Evolutionary conservation across 1,139 yeast species (phyloP), one percentile per base, ranked within the genome.

Genomic region (Debaryomyces psychrophilus): DNA sequence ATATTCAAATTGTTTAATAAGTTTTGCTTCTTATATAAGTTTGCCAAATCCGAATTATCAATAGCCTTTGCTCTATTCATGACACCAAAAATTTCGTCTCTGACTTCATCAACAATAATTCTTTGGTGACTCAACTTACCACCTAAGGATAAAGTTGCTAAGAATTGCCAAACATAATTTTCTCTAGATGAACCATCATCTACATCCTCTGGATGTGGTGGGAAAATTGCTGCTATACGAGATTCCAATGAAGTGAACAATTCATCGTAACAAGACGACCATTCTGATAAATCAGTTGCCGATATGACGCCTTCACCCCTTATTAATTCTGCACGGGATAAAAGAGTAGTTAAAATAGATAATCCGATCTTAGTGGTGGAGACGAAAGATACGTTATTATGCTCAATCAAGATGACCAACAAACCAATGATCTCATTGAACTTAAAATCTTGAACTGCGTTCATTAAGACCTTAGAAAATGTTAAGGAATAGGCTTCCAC

Each of bases 61-160:
- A 86, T 73, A 28, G 82, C 82, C 72, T 88, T 90, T 15, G 97
- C 95, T 55, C 85, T 80, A 51, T 77, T 81, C 82, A 92, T 89
- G 12, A 90, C 88, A 31, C 95, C 95, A 61, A 93, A 92, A 52
- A 93, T 92, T 67, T 89, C 92, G 61, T 89, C 95, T 68, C 98
- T 82, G 18, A 90, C 93, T 64, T 92, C 97, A 65, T 90, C 98
- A 43, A 93, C 96, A 58, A 93, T 87, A 52, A 90, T 83, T 70
- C 97, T 83, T 76, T 93, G 98, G 67, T 92, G 97, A 58, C 87
- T 90, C 58, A 92, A 77, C 64, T 88, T 87, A 56, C 98, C 97
- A 51, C 97, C 95, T 52, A 93, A 76, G 0, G 98, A 95, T 50
- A 93, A 77, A 11, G 97, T 87, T 31, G 99, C 99, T 68, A 93